Percentiles rank a stretch among this genome's conserved stretches.
These are phyloP conservation scores for Phallus indusiatus DNA, from an alignment of 768 basidiomycete species.

Conservation along the genomic window DNA sequence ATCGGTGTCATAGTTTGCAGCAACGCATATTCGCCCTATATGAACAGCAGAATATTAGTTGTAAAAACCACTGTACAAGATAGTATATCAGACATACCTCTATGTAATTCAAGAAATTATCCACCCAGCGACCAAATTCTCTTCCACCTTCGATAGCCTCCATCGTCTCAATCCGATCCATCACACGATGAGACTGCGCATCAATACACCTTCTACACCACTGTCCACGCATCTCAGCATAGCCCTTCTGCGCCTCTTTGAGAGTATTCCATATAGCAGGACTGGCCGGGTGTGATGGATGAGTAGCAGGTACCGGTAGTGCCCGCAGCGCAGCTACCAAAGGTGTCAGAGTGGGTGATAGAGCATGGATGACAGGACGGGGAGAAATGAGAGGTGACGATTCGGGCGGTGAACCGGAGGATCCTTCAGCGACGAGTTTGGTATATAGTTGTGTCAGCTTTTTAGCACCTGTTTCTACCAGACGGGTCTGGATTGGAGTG, in stretches of 20 bases:
- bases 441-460: constrained; percentile 76
- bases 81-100: constrained; percentile 35
- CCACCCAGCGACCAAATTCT: constrained; percentile 67
- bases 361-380: constrained; percentile 43
- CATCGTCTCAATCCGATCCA: constrained; percentile 61
- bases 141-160: constrained; percentile 57
- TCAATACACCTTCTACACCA: constrained; percentile 75
- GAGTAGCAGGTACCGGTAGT: constrained; percentile 67
- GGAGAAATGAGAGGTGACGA: constrained; percentile 48
- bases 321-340: constrained; percentile 54
- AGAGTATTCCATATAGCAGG: constrained; percentile 52
- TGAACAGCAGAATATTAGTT: neutral
- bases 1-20: constrained; percentile 57
- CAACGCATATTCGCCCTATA: constrained; percentile 58
- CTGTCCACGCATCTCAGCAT: constrained; percentile 76
- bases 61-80: neutral
- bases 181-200: constrained; percentile 53
- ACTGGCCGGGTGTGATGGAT: constrained; percentile 76
- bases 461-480: constrained; percentile 76
- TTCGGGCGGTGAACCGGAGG: constrained; percentile 60
- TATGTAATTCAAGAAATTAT: constrained; percentile 51
- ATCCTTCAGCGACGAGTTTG: constrained; percentile 81
- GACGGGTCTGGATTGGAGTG: constrained; percentile 38
- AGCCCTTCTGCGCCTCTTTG: constrained; percentile 71
- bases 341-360: constrained; percentile 47